Conservation (phyloP, 1,139 yeast genomes). For the Yarrowia galli region DNA sequence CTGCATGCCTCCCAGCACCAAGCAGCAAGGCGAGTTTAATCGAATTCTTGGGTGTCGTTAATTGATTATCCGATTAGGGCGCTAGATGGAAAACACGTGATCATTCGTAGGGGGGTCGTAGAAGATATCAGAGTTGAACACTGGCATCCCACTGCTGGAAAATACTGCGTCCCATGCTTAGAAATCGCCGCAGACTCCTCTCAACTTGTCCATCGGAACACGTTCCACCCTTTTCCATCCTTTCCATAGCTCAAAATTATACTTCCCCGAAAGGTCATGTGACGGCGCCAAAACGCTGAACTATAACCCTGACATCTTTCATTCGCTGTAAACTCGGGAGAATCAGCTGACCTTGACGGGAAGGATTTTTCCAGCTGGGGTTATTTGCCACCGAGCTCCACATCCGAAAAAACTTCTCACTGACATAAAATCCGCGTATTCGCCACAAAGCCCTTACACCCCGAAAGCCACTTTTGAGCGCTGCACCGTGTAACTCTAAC, state of each 20-base stretch:
- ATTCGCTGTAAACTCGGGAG: background rate
- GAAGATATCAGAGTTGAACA: background rate
- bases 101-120: background rate
- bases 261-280: constrained; percentile 25
- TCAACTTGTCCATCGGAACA: background rate
- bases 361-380: background rate
- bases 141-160: no score
- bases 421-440: no score
- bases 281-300: constrained; percentile 1
- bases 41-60: background rate
- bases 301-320: background rate
- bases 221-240: constrained; percentile 26
- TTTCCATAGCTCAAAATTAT: background rate
- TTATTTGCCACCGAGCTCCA: background rate
- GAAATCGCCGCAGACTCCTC: background rate
- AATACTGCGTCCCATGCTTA: no score
- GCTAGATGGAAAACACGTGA: background rate
- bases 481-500: constrained; percentile 3
- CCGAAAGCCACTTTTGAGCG: constrained; percentile 2
- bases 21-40: constrained; percentile 13
- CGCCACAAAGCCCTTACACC: background rate
- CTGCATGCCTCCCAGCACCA: background rate
- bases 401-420: background rate
- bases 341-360: background rate
- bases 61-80: background rate